These are phyloP conservation scores for Clonostachys rhizophaga DNA, from an alignment of 2,329 filamentous ascomycete genomes.

Conservation along the genomic window DNA sequence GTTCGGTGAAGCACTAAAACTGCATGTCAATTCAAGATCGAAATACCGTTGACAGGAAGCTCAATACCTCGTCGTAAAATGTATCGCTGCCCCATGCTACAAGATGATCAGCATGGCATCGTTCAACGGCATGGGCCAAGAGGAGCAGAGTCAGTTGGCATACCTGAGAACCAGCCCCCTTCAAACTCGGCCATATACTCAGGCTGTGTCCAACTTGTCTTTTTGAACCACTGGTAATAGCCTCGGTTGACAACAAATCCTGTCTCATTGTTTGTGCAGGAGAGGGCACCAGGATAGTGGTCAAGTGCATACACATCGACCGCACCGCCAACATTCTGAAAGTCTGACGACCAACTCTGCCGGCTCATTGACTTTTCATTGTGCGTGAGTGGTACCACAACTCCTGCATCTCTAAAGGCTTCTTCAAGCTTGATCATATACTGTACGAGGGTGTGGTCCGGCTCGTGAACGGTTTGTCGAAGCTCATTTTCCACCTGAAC, in stretches of 20 bases:
- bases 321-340: constrained; percentile 48
- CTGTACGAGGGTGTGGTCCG: constrained; percentile 28
- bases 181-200: constrained; percentile 4
- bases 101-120: too few relatives aligned
- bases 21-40: too few relatives aligned
- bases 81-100: too few relatives aligned
- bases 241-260: too few relatives aligned
- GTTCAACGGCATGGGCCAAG: too few relatives aligned
- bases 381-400: constrained; percentile 50
- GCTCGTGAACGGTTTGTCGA: constrained; percentile 38
- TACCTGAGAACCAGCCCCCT: neutral
- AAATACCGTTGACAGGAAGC: too few relatives aligned
- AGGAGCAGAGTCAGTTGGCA: too few relatives aligned
- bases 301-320: constrained; percentile 49
- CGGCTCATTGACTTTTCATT: constrained; percentile 54
- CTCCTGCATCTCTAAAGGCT: constrained; percentile 47
- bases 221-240: too few relatives aligned
- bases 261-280: constrained; percentile 8
- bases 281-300: constrained; percentile 55
- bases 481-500: constrained; percentile 51
- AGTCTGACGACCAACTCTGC: constrained; percentile 13
- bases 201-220: neutral
- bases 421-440: constrained; percentile 56
- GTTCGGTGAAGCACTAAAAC: too few relatives aligned
- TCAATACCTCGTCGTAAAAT: too few relatives aligned